These are phyloP conservation scores for Psidium guajava DNA, from an alignment of 345 rosid species.

Conservation along the genomic window DNA sequence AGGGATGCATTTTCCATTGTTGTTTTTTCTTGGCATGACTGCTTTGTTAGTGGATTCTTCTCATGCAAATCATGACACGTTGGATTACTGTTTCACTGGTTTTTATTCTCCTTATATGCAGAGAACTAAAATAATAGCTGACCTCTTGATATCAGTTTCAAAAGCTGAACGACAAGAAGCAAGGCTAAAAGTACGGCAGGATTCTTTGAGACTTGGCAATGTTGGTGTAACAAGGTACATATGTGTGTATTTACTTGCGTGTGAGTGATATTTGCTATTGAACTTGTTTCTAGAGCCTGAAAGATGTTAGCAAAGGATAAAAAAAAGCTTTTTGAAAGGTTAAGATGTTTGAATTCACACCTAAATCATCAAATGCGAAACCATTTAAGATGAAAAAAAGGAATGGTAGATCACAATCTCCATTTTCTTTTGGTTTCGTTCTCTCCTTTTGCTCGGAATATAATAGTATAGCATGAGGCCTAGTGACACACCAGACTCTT, in stretches of 20 bases:
- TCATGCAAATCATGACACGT: neutral
- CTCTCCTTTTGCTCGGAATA: neutral
- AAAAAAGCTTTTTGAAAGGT: neutral
- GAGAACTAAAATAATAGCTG: conserved; percentile 87
- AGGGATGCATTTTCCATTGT: neutral
- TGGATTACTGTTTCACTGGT: neutral
- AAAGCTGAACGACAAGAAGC: conserved; percentile 98
- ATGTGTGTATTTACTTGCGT: neutral
- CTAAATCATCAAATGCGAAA: neutral
- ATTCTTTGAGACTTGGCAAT: conserved; percentile 92
- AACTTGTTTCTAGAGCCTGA: neutral
- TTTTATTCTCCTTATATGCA: conserved; percentile 24
- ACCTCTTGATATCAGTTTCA: conserved; percentile 89
- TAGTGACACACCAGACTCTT: neutral
- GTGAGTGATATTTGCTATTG: neutral
- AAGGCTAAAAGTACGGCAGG: conserved; percentile 89
- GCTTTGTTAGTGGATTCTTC: neutral
- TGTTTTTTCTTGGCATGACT: neutral
- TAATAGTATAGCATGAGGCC: neutral
- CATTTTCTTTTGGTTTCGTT: neutral
- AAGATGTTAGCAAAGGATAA: neutral
- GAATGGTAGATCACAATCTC: neutral
- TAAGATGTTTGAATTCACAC: neutral
- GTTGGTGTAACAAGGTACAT: conserved; percentile 91
- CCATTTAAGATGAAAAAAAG: neutral